Conservation (phyloP, 139 green algal species). For the Astrephomene gubernaculifera region DNA sequence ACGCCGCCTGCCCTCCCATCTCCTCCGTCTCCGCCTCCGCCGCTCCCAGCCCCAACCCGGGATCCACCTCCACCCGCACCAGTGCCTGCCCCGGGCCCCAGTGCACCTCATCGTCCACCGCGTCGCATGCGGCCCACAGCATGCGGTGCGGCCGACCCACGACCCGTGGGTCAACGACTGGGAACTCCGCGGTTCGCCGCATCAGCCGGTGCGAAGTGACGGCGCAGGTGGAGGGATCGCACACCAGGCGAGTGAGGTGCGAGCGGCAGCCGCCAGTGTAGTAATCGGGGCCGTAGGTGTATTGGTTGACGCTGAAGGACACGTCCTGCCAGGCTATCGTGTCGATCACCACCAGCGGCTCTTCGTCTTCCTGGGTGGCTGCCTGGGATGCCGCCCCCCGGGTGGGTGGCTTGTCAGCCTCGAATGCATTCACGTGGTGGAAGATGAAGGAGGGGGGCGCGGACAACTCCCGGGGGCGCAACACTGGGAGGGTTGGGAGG, state of each 20-base stretch:
- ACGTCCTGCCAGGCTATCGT: slow-evolving; percentile 69
- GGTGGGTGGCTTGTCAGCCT: slow-evolving; percentile 33
- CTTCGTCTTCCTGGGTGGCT: too few species aligned
- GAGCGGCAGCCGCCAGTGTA: slow-evolving; percentile 39
- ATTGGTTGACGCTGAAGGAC: slow-evolving; percentile 57
- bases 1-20: too few species aligned
- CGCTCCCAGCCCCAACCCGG: background rate
- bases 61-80: background rate
- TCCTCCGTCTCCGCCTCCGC: background rate
- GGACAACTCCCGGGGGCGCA: slow-evolving; percentile 27
- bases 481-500: slow-evolving; percentile 11
- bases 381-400: background rate
- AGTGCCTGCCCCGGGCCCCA: slow-evolving; percentile 45
- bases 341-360: slow-evolving; percentile 67
- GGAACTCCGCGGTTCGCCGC: slow-evolving; percentile 72
- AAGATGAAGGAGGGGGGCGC: slow-evolving; percentile 75
- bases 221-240: slow-evolving; percentile 47
- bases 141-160: slow-evolving; percentile 44
- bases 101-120: slow-evolving; percentile 49
- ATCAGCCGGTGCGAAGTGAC: slow-evolving; percentile 31
- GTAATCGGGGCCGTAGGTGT: slow-evolving; percentile 30
- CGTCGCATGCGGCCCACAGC: slow-evolving; percentile 61
- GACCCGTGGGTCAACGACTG: slow-evolving; percentile 40
- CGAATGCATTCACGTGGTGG: slow-evolving; percentile 84
- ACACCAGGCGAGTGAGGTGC: slow-evolving; percentile 62